Evolutionary conservation across 495 filamentous ascomycete species (phyloP), one percentile per base, ranked within the genome.

Genomic region (Daldinia caldariorum): DNA sequence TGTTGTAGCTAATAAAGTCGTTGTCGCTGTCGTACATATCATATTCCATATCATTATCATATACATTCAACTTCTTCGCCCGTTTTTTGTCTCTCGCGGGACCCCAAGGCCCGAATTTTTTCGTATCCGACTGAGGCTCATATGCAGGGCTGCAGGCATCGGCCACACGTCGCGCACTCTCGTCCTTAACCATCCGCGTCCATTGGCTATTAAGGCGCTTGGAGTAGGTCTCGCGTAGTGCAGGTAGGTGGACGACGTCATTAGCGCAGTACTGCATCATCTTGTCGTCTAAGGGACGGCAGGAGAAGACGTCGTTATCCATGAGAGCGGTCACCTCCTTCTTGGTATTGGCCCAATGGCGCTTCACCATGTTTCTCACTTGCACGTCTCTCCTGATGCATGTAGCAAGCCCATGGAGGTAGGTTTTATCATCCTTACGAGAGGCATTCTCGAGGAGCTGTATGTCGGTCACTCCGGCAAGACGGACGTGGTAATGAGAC

Each of bases 361-460:
- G 34, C 9, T 35, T 35, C 6, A 3, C 34, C 34, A 35, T 35
- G 34, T 7, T 3, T 0, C 9, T 7, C 34, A 35, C 2, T 0
- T 35, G 1, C 34, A 7, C 6, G 9, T 35, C 34, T 35, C 5
- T 35, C 34, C 6, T 10, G 9, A 35, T 5, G 34, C 34, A 35
- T 35, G 34, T 3, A 6, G 6, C 6, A 35, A 35, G 34, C 1
- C 34, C 34, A 35, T 5, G 34, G 34, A 49, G 14, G 16, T 49
- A 49, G 3, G 45, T 49, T n/a, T 5, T 49, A 8, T 49, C 45
- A 3, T 16, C n/a, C 14, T 13, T 0, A 6, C 45, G 45, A 49
- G 45, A 49, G 7, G 45, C 45, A 22, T 49, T 49, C 16, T 49
- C 45, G 16, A 49, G n/a, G 16, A 49, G 45, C 22, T 49, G 45